Evolutionary conservation across 495 filamentous ascomycete species (phyloP).

Genomic region (Aspergillus olivimuriae): DNA sequence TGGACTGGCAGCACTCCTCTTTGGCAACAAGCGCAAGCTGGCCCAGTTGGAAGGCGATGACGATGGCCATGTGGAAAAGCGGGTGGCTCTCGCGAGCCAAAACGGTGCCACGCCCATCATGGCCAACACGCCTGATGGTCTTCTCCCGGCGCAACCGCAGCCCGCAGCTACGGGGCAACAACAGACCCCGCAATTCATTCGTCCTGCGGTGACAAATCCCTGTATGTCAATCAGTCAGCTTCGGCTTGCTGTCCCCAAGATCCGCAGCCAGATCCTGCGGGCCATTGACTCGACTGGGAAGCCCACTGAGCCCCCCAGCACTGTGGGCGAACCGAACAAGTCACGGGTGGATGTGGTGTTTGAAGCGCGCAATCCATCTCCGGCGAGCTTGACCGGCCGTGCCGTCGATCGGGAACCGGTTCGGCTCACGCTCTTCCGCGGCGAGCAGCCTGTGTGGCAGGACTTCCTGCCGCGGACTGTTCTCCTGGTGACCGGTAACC

Average conservation of each 20-base stretch:
- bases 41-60: conserved; percentile 59
- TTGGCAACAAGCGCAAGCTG: conserved; percentile 89
- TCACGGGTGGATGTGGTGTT: conserved; percentile 58
- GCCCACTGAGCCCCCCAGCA: conserved; percentile 36
- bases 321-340: conserved; percentile 53
- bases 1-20: conserved; percentile 72
- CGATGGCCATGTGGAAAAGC: conserved; percentile 61
- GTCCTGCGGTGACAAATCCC: conserved; percentile 81
- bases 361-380: conserved; percentile 65
- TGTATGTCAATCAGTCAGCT: conserved; percentile 74
- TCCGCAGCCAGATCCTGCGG: conserved; percentile 69
- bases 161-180: conserved; percentile 51
- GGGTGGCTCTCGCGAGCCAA: conserved; percentile 46
- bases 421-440: conserved; percentile 69
- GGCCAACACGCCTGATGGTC: conserved; percentile 66
- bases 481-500: conserved; percentile 81
- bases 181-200: conserved; percentile 77
- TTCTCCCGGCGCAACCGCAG: conserved; percentile 57
- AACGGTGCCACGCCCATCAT: conserved; percentile 69
- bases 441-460: conserved; percentile 86
- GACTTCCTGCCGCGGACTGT: conserved; percentile 83
- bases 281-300: conserved; percentile 42
- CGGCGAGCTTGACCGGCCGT: conserved; percentile 49
- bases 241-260: conserved; percentile 82
- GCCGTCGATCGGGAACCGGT: conserved; percentile 68